These are phyloP conservation scores for Pyrenochaeta sp. DNA, from an alignment of 2,329 filamentous ascomycete species.

Conservation along the genomic window DNA sequence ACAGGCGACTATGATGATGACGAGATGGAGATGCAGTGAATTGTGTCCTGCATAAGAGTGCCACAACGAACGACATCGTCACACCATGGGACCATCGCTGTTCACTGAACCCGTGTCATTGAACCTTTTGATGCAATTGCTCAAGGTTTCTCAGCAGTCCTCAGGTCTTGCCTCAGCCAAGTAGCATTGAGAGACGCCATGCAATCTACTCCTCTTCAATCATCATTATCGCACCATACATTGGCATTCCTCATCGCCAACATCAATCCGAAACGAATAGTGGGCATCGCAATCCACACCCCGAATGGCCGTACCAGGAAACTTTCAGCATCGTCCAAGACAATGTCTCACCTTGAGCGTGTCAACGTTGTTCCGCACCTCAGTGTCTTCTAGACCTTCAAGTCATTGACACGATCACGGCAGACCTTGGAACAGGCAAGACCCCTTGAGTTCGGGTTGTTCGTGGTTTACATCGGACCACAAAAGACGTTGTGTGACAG, in stretches of 20 bases:
- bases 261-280: too few species aligned
- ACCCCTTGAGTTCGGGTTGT: conserved; percentile 1
- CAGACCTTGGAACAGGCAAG: background rate
- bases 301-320: too few species aligned
- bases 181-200: too few species aligned
- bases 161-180: too few species aligned
- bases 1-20: conserved; percentile 69
- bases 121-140: background rate
- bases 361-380: too few species aligned
- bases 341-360: too few species aligned
- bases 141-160: background rate
- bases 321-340: too few species aligned
- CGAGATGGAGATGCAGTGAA: conserved; percentile 50
- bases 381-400: background rate
- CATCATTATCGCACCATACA: too few species aligned
- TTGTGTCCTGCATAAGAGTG: background rate
- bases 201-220: too few species aligned
- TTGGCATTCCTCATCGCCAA: too few species aligned
- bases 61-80: background rate
- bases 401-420: background rate
- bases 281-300: too few species aligned
- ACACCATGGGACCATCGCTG: background rate
- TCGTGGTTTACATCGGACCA: conserved; percentile 2
- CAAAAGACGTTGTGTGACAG: conserved; percentile 15
- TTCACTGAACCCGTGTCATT: background rate